A percentile compares a stretch with the other conserved stretches of the same genome.
These are phyloP conservation scores for Lentinula sp. DNA, from an alignment of 768 basidiomycete species.

Conservation along the genomic window DNA sequence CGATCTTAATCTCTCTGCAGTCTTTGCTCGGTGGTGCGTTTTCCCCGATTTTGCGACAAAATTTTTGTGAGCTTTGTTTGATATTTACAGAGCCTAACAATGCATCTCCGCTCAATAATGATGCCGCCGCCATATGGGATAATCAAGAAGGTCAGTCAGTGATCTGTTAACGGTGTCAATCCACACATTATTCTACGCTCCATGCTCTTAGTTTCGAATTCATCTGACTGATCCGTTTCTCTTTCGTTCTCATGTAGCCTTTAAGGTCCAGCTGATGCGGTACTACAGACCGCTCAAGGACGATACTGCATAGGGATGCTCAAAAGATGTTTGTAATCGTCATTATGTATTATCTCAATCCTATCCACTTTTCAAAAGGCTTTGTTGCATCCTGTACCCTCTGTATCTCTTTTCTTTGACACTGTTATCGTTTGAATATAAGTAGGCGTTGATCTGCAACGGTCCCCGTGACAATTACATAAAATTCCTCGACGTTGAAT, in stretches of 20 bases:
- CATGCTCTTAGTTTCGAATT: not conserved
- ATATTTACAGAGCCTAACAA: conserved; percentile 76
- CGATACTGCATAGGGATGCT: conserved; percentile 18
- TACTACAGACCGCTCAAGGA: conserved; percentile 56
- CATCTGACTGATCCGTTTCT: not conserved
- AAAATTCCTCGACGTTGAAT: not conserved
- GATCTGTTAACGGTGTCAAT: not conserved
- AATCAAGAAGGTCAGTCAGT: conserved; percentile 46
- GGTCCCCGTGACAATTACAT: not conserved
- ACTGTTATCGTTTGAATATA: not conserved
- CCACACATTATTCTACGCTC: not conserved
- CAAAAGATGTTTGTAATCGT: not conserved
- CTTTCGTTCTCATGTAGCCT: conserved; percentile 37
- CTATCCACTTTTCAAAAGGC: not conserved
- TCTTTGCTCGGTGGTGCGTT: conserved; percentile 80
- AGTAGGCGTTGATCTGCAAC: no score
- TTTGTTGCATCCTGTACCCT: not conserved
- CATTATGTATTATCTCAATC: not conserved
- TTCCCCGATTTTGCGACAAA: not conserved
- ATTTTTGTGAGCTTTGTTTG: not conserved
- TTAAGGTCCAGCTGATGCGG: conserved; percentile 66
- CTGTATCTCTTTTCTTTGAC: not conserved
- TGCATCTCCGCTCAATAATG: conserved; percentile 82
- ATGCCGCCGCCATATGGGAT: conserved; percentile 80
- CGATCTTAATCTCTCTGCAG: conserved; percentile 82